Percentiles rank a stretch among this genome's conserved stretches.
These are phyloP conservation scores for Russula compacta DNA, from an alignment of 768 basidiomycete species.

Conservation along the genomic window DNA sequence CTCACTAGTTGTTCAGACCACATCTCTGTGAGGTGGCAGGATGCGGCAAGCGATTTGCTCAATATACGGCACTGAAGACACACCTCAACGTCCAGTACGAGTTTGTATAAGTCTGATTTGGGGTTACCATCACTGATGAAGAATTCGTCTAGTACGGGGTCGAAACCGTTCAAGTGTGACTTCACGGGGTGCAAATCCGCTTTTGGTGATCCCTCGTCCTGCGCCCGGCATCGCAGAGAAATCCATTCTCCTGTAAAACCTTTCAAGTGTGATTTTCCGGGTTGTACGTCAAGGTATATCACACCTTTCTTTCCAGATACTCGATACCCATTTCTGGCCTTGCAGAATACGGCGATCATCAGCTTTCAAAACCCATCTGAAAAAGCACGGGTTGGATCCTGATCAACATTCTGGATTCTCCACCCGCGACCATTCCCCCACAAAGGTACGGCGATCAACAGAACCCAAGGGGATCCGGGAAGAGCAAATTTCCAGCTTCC, in stretches of 20 bases:
- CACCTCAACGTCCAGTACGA: conserved; percentile 62
- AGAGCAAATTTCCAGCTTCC: neutral
- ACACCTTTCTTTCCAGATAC: conserved; percentile 1
- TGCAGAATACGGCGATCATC: conserved; percentile 56
- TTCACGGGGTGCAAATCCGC: conserved; percentile 36
- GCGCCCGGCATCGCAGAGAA: conserved; percentile 56
- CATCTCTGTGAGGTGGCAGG: conserved; percentile 33
- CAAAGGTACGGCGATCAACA: neutral
- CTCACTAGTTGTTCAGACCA: conserved; percentile 32
- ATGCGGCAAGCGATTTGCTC: conserved; percentile 51
- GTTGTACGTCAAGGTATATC: conserved; percentile 25
- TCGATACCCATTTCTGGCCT: neutral
- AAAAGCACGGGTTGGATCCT: conserved; percentile 34
- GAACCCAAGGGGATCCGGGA: neutral
- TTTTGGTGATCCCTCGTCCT: conserved; percentile 66
- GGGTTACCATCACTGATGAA: neutral
- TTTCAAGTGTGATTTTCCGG: conserved; percentile 12
- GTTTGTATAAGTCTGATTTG: neutral
- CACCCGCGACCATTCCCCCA: neutral
- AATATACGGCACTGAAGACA: conserved; percentile 50
- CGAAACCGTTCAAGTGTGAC: conserved; percentile 34
- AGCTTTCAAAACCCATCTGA: conserved; percentile 46
- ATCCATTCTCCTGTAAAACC: conserved; percentile 32
- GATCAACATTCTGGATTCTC: conserved; percentile 9
- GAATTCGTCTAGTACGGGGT: conserved; percentile 19